Conservation (phyloP, 495 filamentous ascomycete genomes). For the Hypoxylon fragiforme region DNA sequence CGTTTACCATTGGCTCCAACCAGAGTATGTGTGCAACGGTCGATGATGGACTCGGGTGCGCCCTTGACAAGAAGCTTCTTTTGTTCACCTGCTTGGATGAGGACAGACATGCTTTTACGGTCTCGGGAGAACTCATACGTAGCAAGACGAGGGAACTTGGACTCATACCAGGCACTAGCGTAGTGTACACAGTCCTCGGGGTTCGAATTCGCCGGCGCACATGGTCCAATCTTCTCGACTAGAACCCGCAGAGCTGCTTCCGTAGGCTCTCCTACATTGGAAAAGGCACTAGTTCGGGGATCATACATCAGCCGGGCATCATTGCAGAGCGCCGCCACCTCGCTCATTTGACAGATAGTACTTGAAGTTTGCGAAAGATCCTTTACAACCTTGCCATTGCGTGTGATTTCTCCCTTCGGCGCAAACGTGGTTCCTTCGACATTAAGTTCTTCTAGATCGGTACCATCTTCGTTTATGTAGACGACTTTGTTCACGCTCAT, state of each 20-base stretch:
- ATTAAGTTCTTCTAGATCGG: conserved; percentile 80
- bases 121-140: conserved; percentile 98
- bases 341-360: conserved; percentile 77
- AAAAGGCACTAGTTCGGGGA: conserved; percentile 67
- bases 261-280: conserved; percentile 92
- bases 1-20: conserved; percentile 74
- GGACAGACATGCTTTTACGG: conserved; percentile 98
- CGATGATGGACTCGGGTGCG: conserved; percentile 90
- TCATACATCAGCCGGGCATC: conserved; percentile 84
- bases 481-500: conserved; percentile 98
- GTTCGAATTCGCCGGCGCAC: conserved; percentile 43
- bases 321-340: conserved; percentile 91
- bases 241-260: conserved; percentile 91
- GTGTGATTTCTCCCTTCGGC: conserved; percentile 73
- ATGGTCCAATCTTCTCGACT: conserved; percentile 88
- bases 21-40: conserved; percentile 81
- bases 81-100: conserved; percentile 67
- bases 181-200: conserved; percentile 67
- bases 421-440: conserved; percentile 94
- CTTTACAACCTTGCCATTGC: conserved; percentile 65
- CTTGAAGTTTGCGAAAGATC: conserved; percentile 75
- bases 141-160: conserved; percentile 69
- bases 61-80: conserved; percentile 94
- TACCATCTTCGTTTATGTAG: conserved; percentile 72
- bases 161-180: conserved; percentile 84